phyloP scores from a whole-genome alignment of 140 eudicot species.

The Ambrosia hybrid region DNA sequence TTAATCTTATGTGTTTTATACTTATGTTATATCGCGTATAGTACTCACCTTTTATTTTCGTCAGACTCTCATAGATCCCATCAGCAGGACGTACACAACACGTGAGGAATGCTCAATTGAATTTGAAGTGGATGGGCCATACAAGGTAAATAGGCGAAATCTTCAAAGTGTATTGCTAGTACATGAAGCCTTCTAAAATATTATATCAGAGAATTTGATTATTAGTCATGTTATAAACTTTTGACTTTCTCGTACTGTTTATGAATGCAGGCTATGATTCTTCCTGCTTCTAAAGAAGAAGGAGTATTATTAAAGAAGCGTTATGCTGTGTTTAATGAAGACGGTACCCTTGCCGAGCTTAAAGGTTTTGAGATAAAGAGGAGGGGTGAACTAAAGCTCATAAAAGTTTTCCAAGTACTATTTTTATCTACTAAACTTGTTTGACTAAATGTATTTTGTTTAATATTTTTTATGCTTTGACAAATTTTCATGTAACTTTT shows the following conservation, averaged over 20 bases:
- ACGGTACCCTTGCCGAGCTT: constrained; percentile 98
- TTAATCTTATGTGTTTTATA: no score
- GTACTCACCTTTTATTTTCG: constrained; percentile 21
- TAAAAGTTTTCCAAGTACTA: constrained; percentile 96
- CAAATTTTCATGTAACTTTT: background rate
- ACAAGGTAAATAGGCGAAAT: constrained; percentile 58
- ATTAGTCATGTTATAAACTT: no score
- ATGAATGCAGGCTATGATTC: constrained; percentile 84
- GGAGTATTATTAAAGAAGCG: constrained; percentile 90
- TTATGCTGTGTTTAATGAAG: constrained; percentile 98
- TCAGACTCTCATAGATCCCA: constrained; percentile 88
- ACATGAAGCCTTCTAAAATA: no score
- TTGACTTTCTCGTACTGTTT: background rate
- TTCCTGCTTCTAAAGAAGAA: constrained; percentile 99
- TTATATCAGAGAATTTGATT: no score
- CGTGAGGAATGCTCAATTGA: constrained; percentile 98
- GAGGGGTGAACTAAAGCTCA: constrained; percentile 99
- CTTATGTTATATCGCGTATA: background rate
- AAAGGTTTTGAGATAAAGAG: constrained; percentile 99
- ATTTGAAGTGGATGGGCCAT: constrained; percentile 99
- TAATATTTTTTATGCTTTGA: no score
- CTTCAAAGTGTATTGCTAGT: background rate
- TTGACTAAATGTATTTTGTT: no score
- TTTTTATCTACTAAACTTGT: constrained; percentile 11
- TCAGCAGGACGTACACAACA: constrained; percentile 71